Conservation (phyloP, 441 rosid species). For the Populus hybrid region DNA sequence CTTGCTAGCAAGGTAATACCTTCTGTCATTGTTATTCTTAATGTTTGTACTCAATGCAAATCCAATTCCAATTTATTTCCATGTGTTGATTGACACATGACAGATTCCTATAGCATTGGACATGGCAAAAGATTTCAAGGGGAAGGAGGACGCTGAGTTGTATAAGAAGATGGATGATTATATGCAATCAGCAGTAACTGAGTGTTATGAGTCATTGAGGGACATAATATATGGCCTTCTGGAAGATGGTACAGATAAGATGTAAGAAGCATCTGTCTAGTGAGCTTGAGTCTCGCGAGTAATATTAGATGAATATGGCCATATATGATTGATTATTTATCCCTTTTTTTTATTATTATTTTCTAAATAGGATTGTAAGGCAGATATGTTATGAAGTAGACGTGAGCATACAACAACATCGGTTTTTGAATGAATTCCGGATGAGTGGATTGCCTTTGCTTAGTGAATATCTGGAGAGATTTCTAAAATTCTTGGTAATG, state of each 20-base stretch:
- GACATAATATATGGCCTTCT: conserved; percentile 62
- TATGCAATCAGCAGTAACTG: conserved; percentile 76
- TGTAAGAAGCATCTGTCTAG: conserved; percentile 38
- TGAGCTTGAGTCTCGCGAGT: conserved; percentile 4
- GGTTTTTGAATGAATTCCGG: conserved; percentile 59
- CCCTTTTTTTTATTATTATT: neutral
- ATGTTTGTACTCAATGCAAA: conserved; percentile 12
- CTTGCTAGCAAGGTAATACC: conserved; percentile 90
- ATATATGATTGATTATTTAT: neutral
- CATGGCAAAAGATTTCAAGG: conserved; percentile 96
- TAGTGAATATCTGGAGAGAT: conserved; percentile 73
- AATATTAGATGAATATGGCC: neutral
- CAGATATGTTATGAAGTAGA: conserved; percentile 61
- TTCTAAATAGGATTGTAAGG: conserved; percentile 47
- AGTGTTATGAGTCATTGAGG: conserved; percentile 78
- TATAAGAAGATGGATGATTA: conserved; percentile 87
- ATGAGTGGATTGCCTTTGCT: conserved; percentile 63
- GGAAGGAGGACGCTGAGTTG: conserved; percentile 66
- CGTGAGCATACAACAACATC: conserved; percentile 39
- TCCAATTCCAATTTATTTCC: conserved; percentile 13
- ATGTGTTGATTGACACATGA: conserved; percentile 24
- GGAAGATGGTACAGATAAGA: conserved; percentile 62
- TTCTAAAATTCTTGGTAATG: too few species aligned
- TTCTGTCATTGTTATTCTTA: conserved; percentile 11
- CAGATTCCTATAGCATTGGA: conserved; percentile 98